Evolutionary conservation across 2,329 filamentous ascomycete species (phyloP).

Genomic region (Paramyrothecium roridum): DNA sequence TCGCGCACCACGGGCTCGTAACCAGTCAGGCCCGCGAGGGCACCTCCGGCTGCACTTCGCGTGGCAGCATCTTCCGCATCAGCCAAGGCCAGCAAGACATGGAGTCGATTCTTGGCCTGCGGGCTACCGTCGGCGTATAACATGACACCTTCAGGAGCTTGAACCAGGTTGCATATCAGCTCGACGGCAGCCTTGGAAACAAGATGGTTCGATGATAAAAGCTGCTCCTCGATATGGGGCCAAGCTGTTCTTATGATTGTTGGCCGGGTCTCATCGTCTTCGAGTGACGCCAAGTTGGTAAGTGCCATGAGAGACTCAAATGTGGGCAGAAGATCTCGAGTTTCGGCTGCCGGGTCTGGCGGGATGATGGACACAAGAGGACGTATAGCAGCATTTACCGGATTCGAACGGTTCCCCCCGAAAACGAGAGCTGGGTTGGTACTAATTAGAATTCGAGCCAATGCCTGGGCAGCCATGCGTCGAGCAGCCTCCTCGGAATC

Average conservation of each 20-base stretch:
- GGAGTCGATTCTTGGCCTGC: slow-evolving; percentile 69
- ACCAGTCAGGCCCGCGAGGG: slow-evolving; percentile 77
- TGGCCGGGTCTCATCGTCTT: slow-evolving; percentile 61
- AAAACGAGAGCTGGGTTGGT: slow-evolving; percentile 85
- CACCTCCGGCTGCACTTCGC: slow-evolving; percentile 80
- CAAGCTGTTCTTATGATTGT: slow-evolving; percentile 73
- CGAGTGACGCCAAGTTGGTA: slow-evolving; percentile 85
- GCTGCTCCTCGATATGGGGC: slow-evolving; percentile 75
- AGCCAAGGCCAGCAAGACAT: slow-evolving; percentile 81
- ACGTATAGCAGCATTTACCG: slow-evolving; percentile 76
- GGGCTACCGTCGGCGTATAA: slow-evolving; percentile 66
- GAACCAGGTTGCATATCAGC: slow-evolving; percentile 86
- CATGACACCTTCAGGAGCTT: slow-evolving; percentile 61
- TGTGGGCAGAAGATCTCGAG: slow-evolving; percentile 77
- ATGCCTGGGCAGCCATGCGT: slow-evolving; percentile 70
- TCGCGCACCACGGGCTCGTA: slow-evolving; percentile 72
- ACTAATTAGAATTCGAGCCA: slow-evolving; percentile 82
- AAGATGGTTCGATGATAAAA: slow-evolving; percentile 71
- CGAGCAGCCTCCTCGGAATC: slow-evolving; percentile 43
- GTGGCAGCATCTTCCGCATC: slow-evolving; percentile 82
- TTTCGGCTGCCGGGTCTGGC: slow-evolving; percentile 58
- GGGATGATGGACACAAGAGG: slow-evolving; percentile 74
- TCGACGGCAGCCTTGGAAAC: slow-evolving; percentile 84
- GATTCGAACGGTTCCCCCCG: slow-evolving; percentile 67
- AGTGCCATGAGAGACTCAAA: slow-evolving; percentile 91